These are phyloP conservation scores for Microdochium nivale DNA, from an alignment of 2,329 filamentous ascomycete species.

Conservation along the genomic window DNA sequence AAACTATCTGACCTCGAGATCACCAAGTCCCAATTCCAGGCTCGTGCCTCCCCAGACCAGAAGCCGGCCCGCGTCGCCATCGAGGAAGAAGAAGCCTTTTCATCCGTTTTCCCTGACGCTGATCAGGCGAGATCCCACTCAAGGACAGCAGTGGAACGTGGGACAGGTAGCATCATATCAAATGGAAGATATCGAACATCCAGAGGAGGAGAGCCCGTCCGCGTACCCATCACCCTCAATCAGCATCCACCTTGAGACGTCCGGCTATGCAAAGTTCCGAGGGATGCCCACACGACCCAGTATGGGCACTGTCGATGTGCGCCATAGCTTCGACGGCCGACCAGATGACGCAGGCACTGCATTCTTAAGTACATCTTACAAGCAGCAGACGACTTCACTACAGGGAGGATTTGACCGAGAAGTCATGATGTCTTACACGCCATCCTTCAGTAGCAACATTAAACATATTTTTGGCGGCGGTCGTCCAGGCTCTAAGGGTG, in stretches of 20 bases:
- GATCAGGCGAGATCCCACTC: conserved; percentile 64
- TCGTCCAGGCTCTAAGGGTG: conserved; percentile 18
- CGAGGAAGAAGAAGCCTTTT: conserved; percentile 22
- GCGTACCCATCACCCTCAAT: conserved; percentile 30
- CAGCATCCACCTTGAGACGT: conserved; percentile 42
- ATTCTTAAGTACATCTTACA: not conserved
- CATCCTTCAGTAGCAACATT: conserved; percentile 38
- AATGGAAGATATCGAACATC: conserved; percentile 27
- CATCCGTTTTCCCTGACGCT: conserved; percentile 49
- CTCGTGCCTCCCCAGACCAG: not conserved
- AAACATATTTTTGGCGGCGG: conserved; percentile 32
- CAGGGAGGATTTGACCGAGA: conserved; percentile 39
- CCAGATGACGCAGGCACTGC: conserved; percentile 11
- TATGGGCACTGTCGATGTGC: conserved; percentile 7
- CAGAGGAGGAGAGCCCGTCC: conserved; percentile 17
- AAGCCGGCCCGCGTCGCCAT: conserved; percentile 27
- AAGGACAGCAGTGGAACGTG: conserved; percentile 67
- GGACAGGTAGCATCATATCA: conserved; percentile 53
- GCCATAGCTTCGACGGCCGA: conserved; percentile 14
- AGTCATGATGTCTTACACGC: conserved; percentile 48
- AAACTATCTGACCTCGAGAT: not conserved
- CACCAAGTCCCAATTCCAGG: not conserved
- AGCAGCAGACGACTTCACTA: conserved; percentile 1
- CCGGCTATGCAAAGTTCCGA: conserved; percentile 50
- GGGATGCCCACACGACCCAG: conserved; percentile 31